Conservation (phyloP, 73 alveolate species). For the Chromera velia region DNA sequence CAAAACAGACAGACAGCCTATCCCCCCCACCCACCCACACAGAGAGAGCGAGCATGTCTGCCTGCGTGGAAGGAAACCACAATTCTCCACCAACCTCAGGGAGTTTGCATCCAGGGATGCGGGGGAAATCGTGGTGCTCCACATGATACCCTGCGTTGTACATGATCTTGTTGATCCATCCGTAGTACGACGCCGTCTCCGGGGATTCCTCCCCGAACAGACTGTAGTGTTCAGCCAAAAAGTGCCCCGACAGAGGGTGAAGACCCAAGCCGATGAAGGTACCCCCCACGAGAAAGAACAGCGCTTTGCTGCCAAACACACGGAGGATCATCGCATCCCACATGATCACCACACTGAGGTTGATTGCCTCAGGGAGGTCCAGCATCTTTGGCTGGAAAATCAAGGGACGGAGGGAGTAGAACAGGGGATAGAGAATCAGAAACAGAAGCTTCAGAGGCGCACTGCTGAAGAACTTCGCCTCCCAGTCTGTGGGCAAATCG, state of each 20-base stretch:
- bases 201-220: slow-evolving; percentile 21
- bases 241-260: slow-evolving; percentile 43
- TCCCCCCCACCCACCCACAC: too few species aligned
- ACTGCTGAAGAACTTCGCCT: neutral
- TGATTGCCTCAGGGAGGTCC: neutral
- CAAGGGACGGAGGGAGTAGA: neutral
- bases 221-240: slow-evolving; percentile 66
- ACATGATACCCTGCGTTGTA: slow-evolving; percentile 62
- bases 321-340: neutral
- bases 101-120: slow-evolving; percentile 21
- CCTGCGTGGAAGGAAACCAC: too few species aligned
- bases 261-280: neutral
- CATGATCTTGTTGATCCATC: slow-evolving; percentile 48
- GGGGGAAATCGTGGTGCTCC: slow-evolving; percentile 69
- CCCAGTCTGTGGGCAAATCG: neutral
- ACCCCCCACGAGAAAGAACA: neutral
- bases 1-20: too few species aligned
- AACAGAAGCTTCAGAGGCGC: neutral
- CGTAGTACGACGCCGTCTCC: slow-evolving; percentile 61
- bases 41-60: too few species aligned
- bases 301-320: neutral
- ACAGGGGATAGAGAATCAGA: neutral
- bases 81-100: neutral
- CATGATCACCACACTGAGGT: neutral
- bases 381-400: neutral